A percentile compares a stretch with the other conserved stretches of the same genome.
phyloP scores from a whole-genome alignment of 495 filamentous ascomycete genomes.

The Acidiella bohemica region DNA sequence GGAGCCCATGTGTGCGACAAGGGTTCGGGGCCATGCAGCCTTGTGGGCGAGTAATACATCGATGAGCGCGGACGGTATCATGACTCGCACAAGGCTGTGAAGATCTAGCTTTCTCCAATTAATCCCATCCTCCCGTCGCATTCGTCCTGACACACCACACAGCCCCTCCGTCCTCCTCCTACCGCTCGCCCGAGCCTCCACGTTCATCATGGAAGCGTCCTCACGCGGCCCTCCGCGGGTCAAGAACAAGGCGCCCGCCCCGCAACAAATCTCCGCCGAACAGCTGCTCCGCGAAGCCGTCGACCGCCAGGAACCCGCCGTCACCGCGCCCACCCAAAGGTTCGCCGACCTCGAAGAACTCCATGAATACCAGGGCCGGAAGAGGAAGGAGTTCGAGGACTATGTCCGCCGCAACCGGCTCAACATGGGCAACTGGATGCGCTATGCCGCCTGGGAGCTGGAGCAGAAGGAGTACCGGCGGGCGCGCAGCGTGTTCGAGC shows the following conservation, averaged over 20 bases:
- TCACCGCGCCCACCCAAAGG: constrained; percentile 84
- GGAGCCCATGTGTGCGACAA: no score
- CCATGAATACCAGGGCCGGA: constrained; percentile 91
- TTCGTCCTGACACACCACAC: no score
- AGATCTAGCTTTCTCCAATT: no score
- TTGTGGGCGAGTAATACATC: no score
- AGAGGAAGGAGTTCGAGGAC: constrained; percentile 93
- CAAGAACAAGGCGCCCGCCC: constrained; percentile 80
- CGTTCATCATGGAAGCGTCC: constrained; percentile 62
- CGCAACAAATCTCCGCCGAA: constrained; percentile 77
- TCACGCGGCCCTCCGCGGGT: constrained; percentile 90
- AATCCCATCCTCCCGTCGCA: no score
- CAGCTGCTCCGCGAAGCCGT: constrained; percentile 96
- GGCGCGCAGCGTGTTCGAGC: constrained; percentile 90
- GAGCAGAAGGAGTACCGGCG: constrained; percentile 98
- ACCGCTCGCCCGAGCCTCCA: no score
- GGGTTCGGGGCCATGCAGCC: no score
- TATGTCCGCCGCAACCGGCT: constrained; percentile 91
- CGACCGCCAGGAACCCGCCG: constrained; percentile 79
- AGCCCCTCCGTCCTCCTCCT: no score
- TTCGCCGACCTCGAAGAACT: constrained; percentile 96
- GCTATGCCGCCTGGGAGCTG: constrained; percentile 92
- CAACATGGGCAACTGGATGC: constrained; percentile 98
- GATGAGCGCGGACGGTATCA: no score
- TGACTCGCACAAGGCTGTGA: no score